phyloP scores from a whole-genome alignment of 768 basidiomycete genomes.

The Suillus plorans region DNA sequence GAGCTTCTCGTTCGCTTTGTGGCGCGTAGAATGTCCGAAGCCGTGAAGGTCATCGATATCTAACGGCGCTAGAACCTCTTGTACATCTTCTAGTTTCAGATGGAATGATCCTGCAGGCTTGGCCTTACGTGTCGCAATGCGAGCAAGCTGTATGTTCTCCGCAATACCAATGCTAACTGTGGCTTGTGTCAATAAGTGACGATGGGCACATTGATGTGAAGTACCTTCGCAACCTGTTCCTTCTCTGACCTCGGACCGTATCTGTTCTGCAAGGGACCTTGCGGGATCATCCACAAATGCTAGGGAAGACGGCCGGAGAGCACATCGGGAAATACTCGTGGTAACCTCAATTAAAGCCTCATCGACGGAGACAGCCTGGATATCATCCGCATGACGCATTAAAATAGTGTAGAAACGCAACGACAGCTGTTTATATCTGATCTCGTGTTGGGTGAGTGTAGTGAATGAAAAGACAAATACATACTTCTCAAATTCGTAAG shows the following conservation, averaged over 20 bases:
- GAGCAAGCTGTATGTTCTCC: conserved; percentile 89
- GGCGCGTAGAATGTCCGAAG: conserved; percentile 72
- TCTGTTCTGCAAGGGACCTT: conserved; percentile 75
- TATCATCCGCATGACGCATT: conserved; percentile 84
- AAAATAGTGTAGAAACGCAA: conserved; percentile 91
- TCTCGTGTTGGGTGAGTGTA: background rate
- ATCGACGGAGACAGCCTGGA: conserved; percentile 95
- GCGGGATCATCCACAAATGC: conserved; percentile 53
- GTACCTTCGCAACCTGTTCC: conserved; percentile 87
- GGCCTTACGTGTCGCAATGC: conserved; percentile 85
- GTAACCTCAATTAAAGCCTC: conserved; percentile 94
- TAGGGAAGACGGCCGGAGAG: conserved; percentile 19
- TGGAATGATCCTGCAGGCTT: conserved; percentile 91
- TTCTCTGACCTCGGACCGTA: conserved; percentile 72
- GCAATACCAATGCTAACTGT: conserved; percentile 90
- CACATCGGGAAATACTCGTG: conserved; percentile 45
- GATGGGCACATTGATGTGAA: background rate
- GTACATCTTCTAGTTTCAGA: conserved; percentile 53
- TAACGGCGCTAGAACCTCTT: conserved; percentile 60
- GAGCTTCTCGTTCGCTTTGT: conserved; percentile 81
- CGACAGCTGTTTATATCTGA: conserved; percentile 81
- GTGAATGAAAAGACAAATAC: conserved; percentile 14
- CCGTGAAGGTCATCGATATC: conserved; percentile 84
- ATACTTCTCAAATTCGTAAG: conserved; percentile 91
- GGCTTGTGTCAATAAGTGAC: background rate